phyloP scores from a whole-genome alignment of 768 basidiomycete species.

The Boletus coccyginus region DNA sequence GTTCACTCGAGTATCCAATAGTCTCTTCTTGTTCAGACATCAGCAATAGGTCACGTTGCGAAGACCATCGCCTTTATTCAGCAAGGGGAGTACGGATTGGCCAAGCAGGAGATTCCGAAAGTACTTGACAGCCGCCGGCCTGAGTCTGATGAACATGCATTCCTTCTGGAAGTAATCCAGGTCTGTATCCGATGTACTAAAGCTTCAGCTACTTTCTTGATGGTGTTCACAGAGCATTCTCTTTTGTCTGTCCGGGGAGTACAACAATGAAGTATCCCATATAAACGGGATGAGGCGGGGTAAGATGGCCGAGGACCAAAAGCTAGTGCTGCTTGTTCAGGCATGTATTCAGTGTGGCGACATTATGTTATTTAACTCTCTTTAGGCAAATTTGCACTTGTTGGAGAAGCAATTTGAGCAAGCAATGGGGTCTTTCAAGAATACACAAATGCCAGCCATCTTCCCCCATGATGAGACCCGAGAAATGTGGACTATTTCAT shows the following conservation, averaged over 20 bases:
- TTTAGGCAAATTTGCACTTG: constrained; percentile 17
- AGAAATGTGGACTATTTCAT: constrained; percentile 15
- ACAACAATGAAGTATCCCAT: not conserved
- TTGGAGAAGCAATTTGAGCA: not conserved
- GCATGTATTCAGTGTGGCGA: not conserved
- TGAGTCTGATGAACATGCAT: not conserved
- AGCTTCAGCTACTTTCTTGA: not conserved
- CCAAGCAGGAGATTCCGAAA: constrained; percentile 1
- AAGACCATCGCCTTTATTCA: constrained; percentile 9
- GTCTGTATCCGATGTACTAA: not conserved
- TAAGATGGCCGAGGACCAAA: not conserved
- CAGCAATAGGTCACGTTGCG: constrained; percentile 17
- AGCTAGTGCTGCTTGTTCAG: constrained; percentile 12
- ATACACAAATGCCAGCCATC: constrained; percentile 6
- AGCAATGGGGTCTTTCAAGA: constrained; percentile 8
- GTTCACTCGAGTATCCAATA: not conserved
- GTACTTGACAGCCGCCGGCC: not conserved
- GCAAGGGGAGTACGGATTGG: not conserved
- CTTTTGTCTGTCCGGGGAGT: constrained; percentile 7
- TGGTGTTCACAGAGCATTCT: constrained; percentile 10
- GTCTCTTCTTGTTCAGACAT: constrained; percentile 10
- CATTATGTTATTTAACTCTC: not conserved
- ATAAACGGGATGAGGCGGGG: not conserved
- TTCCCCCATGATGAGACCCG: constrained; percentile 11
- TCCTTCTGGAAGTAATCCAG: constrained; percentile 11